Base-by-base conservation (phyloP, 2,329 filamentous ascomycete genomes). In the Rhinocladiella mackenziei region DNA sequence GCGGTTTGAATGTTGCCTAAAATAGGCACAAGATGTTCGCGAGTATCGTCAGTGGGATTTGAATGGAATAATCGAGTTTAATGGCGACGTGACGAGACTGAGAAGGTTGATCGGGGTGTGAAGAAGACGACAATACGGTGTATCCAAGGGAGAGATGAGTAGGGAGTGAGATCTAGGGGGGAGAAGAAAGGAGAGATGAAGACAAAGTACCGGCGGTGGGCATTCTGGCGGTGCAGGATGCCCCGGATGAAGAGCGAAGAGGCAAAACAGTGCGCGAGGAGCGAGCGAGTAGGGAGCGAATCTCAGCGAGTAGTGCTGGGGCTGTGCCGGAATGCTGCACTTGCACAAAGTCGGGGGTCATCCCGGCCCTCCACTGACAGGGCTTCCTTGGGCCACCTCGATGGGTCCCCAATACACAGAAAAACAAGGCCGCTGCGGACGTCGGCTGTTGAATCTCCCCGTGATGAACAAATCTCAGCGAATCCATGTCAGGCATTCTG, bases 1-100 rank as follows among this genome's bases (percentile, higher is more conserved):
- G 35, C 40, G 13, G 30, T 39, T 43, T 36, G 18, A 20, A 31
- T 35, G 43, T 18, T 43, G 46, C 45, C 44, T 49, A 51, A 44
- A 49, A 49, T 49, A 53, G 43, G 43, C 43, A 42, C 38, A 17
- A 26, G 5, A 11, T 17, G 18, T 22, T 26, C 36, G n/a, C 4
- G 25, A 5, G 37, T 7, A 19, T 37, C 15, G 18, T 18, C 32
- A 26, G 20, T 29, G 14, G 6, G n/a, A 5, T 28, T 15, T 29
- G 11, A 13, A 31, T 26, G 23, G 23, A 26, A 26, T 26, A 26
- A n/a, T n/a, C 26, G 36, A 36, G 37, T 29, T 14, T 25, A 19
- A 18, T 34, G 26, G 17, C 18, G 33, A 23, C 10, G 41, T 32
- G 28, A 30, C 5, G 15, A n/a, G 11, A 13, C 11, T 13, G 28